Evolutionary conservation across 345 rosid genomes (phyloP).

Genomic region (Syzygium aqueum): DNA sequence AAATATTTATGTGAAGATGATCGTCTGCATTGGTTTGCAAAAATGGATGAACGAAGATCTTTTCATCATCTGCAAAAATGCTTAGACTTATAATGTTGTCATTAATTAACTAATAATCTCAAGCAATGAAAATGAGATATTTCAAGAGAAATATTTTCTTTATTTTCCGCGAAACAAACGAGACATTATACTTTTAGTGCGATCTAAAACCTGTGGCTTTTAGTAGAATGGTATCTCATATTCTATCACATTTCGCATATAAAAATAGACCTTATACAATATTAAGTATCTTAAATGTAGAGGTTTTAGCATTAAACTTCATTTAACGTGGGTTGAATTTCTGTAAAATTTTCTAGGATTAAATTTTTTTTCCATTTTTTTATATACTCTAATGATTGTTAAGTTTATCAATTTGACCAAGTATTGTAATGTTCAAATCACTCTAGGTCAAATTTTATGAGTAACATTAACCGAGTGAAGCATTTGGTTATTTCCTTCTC

Average conservation of each 20-base stretch:
- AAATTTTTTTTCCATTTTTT: neutral
- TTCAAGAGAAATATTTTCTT: rapidly evolving
- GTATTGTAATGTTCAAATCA: neutral
- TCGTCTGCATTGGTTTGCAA: rapidly evolving
- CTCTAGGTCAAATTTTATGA: too few species aligned
- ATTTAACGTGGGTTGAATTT: neutral
- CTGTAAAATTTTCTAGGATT: neutral
- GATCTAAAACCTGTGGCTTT: neutral
- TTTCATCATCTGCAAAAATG: neutral
- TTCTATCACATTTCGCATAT: neutral
- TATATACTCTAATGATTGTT: neutral
- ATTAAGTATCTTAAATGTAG: neutral
- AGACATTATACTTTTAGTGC: rapidly evolving
- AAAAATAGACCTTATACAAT: neutral
- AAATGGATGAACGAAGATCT: neutral
- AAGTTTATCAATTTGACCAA: neutral
- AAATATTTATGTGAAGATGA: neutral
- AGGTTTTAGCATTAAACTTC: neutral
- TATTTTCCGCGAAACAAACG: rapidly evolving
- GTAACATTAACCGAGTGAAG: neutral
- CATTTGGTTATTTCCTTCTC: neutral
- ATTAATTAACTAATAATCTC: neutral
- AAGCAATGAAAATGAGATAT: rapidly evolving
- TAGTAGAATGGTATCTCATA: neutral
- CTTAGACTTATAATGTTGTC: neutral